Evolutionary conservation across 139 green algal genomes (phyloP), one percentile per base, ranked within the genome.

Genomic region (Chlamydomonas sp.): DNA sequence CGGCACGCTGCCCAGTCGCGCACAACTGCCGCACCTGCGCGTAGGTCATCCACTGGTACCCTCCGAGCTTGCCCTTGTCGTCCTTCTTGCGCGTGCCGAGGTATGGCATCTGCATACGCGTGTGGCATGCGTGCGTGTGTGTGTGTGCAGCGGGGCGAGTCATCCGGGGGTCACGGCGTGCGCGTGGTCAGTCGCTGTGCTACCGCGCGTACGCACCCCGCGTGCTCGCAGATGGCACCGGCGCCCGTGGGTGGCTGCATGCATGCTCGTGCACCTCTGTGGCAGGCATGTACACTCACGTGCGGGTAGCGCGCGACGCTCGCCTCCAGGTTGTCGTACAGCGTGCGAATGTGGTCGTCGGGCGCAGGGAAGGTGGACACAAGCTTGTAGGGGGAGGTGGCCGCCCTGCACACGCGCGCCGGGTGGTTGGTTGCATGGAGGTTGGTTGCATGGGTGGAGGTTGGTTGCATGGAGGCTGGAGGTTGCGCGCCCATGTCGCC

Each of bases 291-390:
- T 57, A 36, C 24, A 16, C 73, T 70, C 59, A 95, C 87, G 57
- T 95, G 80, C 8, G 86, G 75, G 57, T 85, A 91, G 10, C 78
- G 79, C 0, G 73, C 63, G 0, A 93, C 70, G 54, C 63, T 80
- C 43, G 67, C 81, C 78, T 97, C 93, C 59, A 92, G 81, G 61
- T 88, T 88, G 81, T 98, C 93, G 62, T 97, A 89, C 24, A 97
- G 79, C 3, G 92, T 98, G 69, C 73, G 78, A 26, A 97, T 84
- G 73, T 91, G 71, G 48, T 92, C 77, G 67, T 90, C 79, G 5
- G 89, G 88, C 1, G 82, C 62, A 1, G 76, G 50, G 59, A 94
- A 97, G 24, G 70, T 85, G 70, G 83, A 81, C 4, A 96, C 64
- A 30, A 98, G 76, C 67, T 85, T 82, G 24, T 88, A 76, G 1